A percentile compares a stretch with the other conserved stretches of the same genome.
Evolutionary conservation across 2,329 filamentous ascomycete species (phyloP).

Genomic region (Cladosporium halotolerans): DNA sequence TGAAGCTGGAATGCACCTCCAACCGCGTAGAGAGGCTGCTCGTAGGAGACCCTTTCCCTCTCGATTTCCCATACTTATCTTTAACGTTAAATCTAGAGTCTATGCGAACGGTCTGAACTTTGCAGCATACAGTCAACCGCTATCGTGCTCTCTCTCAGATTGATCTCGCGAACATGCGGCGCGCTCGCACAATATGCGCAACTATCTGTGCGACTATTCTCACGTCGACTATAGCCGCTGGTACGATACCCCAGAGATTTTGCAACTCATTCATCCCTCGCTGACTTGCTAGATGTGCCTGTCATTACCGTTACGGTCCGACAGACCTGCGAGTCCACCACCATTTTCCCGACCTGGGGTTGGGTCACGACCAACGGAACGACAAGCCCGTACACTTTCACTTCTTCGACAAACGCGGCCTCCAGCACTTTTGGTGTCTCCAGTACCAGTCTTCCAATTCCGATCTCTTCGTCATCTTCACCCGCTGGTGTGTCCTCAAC

Average conservation of each 20-base stretch:
- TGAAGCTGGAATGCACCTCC: too few species aligned
- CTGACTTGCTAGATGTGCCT: not conserved
- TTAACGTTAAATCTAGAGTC: too few species aligned
- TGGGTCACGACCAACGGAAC: constrained; percentile 10
- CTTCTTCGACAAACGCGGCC: not conserved
- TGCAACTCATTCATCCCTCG: not conserved
- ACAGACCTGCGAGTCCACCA: constrained; percentile 4
- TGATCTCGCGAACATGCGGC: not conserved
- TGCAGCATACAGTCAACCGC: too few species aligned
- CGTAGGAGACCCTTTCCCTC: too few species aligned
- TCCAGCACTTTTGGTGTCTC: not conserved
- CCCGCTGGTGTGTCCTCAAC: not conserved
- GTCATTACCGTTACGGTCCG: constrained; percentile 9
- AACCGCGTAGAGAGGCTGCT: too few species aligned
- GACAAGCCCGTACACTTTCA: constrained; percentile 5
- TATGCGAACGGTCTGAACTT: too few species aligned
- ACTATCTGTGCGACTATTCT: not conserved
- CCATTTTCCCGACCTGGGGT: constrained; percentile 6
- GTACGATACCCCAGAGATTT: not conserved
- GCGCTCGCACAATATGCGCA: not conserved
- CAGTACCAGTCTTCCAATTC: not conserved
- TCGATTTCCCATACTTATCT: too few species aligned
- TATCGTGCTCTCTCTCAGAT: too few species aligned
- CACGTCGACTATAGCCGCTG: not conserved
- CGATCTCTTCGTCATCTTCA: not conserved